These are phyloP conservation scores for Fraxinus albicans DNA, from an alignment of 305 asterid genomes.

Conservation along the genomic window DNA sequence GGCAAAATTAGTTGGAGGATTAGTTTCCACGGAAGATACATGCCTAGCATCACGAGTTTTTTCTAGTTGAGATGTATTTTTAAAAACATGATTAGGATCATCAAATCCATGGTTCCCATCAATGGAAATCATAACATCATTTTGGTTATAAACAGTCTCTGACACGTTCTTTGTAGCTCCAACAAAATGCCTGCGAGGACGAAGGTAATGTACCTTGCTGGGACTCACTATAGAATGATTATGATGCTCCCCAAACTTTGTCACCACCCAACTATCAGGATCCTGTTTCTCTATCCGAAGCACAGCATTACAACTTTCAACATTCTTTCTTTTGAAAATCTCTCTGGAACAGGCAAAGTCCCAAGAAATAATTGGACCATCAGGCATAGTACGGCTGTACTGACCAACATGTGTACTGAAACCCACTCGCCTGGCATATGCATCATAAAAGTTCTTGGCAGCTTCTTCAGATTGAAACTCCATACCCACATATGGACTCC, in stretches of 20 bases:
- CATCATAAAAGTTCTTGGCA: slow-evolving; percentile 65
- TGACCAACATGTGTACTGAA: slow-evolving; percentile 66
- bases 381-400: slow-evolving; percentile 54
- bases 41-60: slow-evolving; percentile 26
- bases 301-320: slow-evolving; percentile 67
- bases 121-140: slow-evolving; percentile 41
- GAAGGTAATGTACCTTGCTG: slow-evolving; percentile 60
- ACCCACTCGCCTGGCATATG: slow-evolving; percentile 65
- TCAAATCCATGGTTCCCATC: slow-evolving; percentile 46
- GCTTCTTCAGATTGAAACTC: slow-evolving; percentile 73
- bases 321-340: slow-evolving; percentile 51
- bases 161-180: slow-evolving; percentile 49
- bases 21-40: slow-evolving; percentile 31
- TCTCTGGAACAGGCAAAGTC: slow-evolving; percentile 70
- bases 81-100: slow-evolving; percentile 40
- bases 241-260: slow-evolving; percentile 77
- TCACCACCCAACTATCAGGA: slow-evolving; percentile 59
- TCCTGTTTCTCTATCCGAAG: slow-evolving; percentile 55
- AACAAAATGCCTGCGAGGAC: slow-evolving; percentile 63
- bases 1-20: slow-evolving; percentile 7
- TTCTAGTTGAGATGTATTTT: slow-evolving; percentile 29
- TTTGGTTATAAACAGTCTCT: slow-evolving; percentile 43
- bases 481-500: slow-evolving; percentile 65
- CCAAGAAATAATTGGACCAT: slow-evolving; percentile 61
- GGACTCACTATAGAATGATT: slow-evolving; percentile 58